A percentile compares a stretch with the other conserved stretches of the same genome.
These are phyloP conservation scores for Daldinia caldariorum DNA, from an alignment of 495 filamentous ascomycete species.

Conservation along the genomic window DNA sequence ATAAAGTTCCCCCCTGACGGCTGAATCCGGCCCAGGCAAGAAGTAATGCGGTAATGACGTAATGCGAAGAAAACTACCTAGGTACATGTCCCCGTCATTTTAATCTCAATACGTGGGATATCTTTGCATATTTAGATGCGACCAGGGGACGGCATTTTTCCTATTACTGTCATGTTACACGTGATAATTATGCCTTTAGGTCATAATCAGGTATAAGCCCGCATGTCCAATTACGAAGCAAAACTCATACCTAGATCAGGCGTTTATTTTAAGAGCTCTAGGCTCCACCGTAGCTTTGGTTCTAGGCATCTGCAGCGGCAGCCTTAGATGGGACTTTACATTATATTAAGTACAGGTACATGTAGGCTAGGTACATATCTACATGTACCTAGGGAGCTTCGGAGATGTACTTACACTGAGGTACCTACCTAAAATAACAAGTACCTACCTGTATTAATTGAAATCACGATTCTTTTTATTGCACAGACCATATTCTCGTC, in stretches of 20 bases:
- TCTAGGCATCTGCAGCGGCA: constrained; percentile 25
- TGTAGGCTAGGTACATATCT: not conserved
- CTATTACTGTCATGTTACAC: not conserved
- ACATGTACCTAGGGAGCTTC: not conserved
- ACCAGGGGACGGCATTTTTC: not conserved
- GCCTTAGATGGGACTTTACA: constrained; percentile 9
- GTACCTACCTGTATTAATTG: not conserved
- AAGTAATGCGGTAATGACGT: constrained; percentile 37
- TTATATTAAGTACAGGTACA: not conserved
- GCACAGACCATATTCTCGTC: constrained; percentile 17
- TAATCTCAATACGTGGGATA: not conserved
- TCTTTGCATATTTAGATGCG: not conserved
- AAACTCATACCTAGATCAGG: not conserved
- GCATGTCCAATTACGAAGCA: not conserved
- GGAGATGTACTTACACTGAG: too few relatives aligned
- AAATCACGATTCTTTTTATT: constrained; percentile 28
- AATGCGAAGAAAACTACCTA: constrained; percentile 13
- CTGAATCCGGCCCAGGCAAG: constrained; percentile 16
- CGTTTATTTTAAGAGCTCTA: constrained; percentile 36
- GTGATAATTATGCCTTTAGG: not conserved
- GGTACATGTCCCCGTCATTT: not conserved
- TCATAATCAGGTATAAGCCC: too few relatives aligned
- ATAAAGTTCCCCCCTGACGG: constrained; percentile 29
- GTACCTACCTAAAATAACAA: too few relatives aligned
- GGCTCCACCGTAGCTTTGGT: constrained; percentile 32